Evolutionary conservation across 1,139 yeast species (phyloP), one percentile per base, ranked within the genome.

Genomic region (Saccharomyces hybrid): DNA sequence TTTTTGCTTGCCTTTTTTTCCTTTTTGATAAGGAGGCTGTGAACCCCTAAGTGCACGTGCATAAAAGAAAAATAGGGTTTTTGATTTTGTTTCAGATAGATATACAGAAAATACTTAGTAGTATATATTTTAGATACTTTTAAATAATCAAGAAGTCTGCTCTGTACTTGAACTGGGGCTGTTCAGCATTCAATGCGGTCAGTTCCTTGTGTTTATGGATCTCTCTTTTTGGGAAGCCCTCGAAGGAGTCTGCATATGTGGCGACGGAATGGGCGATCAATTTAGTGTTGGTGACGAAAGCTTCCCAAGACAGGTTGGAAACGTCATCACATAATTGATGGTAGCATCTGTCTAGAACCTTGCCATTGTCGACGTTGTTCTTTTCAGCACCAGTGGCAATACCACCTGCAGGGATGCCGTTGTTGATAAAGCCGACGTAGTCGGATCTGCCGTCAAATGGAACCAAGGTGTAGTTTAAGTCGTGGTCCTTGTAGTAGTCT

Each of bases 401-500:
- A 61, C 97, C 98, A 61, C 97, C 96, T 51, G 95, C 95, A 51
- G 98, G 97, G 60, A 91, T 90, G 52, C 91, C 93, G 61, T 81
- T 78, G 62, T 87, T 86, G 63, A 91, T 85, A 72, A 91, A 91
- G 0, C 95, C 97, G 59, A 87, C 97, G 67, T 91, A 91, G 73
- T 91, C 97, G 23, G 95, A 86, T 73, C 98, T 84, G 57, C 98
- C 98, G 66, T 91, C 97, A 67, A 91, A 90, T 64, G 95, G 95
- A 64, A 87, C 82, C 65, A 87, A 76, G 14, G 95, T 81, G 74
- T 88, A 87, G 73, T 88, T 87, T 63, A 83, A 76, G 20, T 88
- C 90, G 54, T 83, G 80, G 9, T 73, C 64, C 51, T 71, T 72
- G 71, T 88, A 90, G 78, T 81, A 86, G 66, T 85, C 85, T 62